phyloP scores from a whole-genome alignment of 2,329 filamentous ascomycete genomes.

The Kalaharituber pfeilii region DNA sequence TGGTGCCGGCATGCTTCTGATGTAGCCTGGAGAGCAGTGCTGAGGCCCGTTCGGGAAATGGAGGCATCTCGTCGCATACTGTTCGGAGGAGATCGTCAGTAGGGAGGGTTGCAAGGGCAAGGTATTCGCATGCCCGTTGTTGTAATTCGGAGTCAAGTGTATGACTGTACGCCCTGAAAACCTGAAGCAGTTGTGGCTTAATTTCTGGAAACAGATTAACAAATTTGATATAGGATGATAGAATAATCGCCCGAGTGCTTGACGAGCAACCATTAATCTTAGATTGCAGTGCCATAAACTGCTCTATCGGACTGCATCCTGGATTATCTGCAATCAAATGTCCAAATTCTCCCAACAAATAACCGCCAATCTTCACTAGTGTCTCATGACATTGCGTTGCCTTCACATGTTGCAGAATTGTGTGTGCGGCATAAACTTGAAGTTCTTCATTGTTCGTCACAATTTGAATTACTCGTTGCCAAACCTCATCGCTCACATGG shows the following conservation, averaged over 20 bases:
- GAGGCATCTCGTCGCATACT: conserved; percentile 96
- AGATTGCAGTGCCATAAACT: conserved; percentile 77
- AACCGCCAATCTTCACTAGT: conserved; percentile 90
- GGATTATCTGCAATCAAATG: conserved; percentile 86
- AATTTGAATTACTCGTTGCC: conserved; percentile 97
- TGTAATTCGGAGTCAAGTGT: conserved; percentile 90
- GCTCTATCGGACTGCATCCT: conserved; percentile 89
- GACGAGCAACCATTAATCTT: conserved; percentile 83
- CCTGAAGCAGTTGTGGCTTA: conserved; percentile 78
- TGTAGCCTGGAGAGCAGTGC: conserved; percentile 81
- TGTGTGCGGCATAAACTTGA: conserved; percentile 88
- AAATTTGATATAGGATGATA: conserved; percentile 93
- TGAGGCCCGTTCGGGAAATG: conserved; percentile 86
- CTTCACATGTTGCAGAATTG: conserved; percentile 82
- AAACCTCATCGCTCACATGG: conserved; percentile 96
- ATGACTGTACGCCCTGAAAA: conserved; percentile 85
- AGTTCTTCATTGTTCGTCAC: conserved; percentile 98
- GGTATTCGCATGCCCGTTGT: conserved; percentile 88
- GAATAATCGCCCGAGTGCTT: conserved; percentile 76
- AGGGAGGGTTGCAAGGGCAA: conserved; percentile 65
- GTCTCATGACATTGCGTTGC: conserved; percentile 91
- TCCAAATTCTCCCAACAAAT: conserved; percentile 90
- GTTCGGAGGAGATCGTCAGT: conserved; percentile 85
- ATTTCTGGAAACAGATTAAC: conserved; percentile 98
- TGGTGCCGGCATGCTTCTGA: conserved; percentile 82